Base-by-base conservation (phyloP, 768 basidiomycete genomes). In the Pisolithus sp. region DNA sequence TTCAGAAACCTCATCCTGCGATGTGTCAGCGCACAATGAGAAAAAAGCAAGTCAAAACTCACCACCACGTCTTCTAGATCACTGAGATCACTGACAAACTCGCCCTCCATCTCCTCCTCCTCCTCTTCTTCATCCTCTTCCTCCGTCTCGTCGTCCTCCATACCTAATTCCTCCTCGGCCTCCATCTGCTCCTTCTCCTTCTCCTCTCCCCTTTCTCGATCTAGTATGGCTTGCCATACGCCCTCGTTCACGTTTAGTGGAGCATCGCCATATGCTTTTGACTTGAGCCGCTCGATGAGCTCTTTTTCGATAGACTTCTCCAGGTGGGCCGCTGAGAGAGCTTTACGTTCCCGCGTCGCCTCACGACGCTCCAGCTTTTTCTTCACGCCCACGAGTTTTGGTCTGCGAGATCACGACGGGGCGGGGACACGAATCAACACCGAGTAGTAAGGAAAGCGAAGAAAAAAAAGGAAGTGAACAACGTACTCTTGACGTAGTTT, bases 241-340 rank as follows among this genome's bases (percentile, higher is more conserved):
- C 76, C 84, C 71, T 99, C 96, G 69, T 99, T 98, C 52, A 99
- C 94, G 68, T 99, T 98, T 41, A 99, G 79, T 12, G 96, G 96
- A 31, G 89, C 88, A 62, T 98, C 95, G 40, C 96, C 95, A 64
- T 99, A 98, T 17, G 95, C 94, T 69, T 96, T 96, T 49, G 86
- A 86, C 73, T 94, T 93, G 18, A 99, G 78, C 17, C 96, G 89
- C 60, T 96, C 93, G 44, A 99, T 83, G 23, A 98, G 82, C 64
- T 99, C 96, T 64, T 92, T 92, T 68, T 97, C 89, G 60, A 99
- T 97, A 12, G 90, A 89, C 52, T 83, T 86, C 68, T 99, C 96
- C 37, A 99, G 81, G 56, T 89, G 93, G 0, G 96, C 96, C 2
- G 95, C 96, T 1, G 91, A 86, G 12, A 99, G 82, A 2, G 96